phyloP scores from a whole-genome alignment of 371 early-diverging fungal genomes.

The Nematocida minor region DNA sequence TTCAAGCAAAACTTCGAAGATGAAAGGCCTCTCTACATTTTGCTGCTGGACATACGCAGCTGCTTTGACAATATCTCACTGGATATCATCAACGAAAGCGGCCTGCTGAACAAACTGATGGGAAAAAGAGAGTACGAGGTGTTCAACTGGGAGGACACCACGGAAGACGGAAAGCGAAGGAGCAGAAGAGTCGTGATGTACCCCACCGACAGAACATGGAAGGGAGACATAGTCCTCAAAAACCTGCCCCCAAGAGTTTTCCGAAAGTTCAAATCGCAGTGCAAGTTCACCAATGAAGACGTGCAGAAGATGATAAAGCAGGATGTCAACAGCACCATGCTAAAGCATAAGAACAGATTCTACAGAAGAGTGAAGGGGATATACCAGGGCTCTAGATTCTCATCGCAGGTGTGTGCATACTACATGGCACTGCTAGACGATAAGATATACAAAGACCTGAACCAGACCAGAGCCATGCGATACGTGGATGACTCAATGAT shows the following conservation, averaged over 20 bases:
- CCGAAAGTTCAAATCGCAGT: neutral
- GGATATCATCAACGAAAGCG: neutral
- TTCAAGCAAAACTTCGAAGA: neutral
- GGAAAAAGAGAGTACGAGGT: neutral
- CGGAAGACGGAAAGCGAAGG: neutral
- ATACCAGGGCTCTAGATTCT: slow-evolving; percentile 20
- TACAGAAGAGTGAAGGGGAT: slow-evolving; percentile 18
- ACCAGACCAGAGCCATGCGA: neutral
- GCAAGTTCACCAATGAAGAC: neutral
- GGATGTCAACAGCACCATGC: neutral
- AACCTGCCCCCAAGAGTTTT: neutral
- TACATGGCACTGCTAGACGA: neutral
- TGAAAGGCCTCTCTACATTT: slow-evolving; percentile 2
- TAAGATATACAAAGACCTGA: neutral
- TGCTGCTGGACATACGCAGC: slow-evolving; percentile 15
- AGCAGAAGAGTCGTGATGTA: neutral
- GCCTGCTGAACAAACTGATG: neutral
- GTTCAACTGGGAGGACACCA: neutral
- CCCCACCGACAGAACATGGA: neutral
- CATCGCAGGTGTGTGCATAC: slow-evolving; percentile 15
- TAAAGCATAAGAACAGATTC: neutral
- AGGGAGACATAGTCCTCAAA: neutral
- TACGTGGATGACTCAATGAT: slow-evolving; percentile 38
- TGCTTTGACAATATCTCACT: slow-evolving; percentile 24
- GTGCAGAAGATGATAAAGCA: neutral